Evolutionary conservation across 2,329 filamentous ascomycete genomes (phyloP).

Genomic region (Alternaria triticina): DNA sequence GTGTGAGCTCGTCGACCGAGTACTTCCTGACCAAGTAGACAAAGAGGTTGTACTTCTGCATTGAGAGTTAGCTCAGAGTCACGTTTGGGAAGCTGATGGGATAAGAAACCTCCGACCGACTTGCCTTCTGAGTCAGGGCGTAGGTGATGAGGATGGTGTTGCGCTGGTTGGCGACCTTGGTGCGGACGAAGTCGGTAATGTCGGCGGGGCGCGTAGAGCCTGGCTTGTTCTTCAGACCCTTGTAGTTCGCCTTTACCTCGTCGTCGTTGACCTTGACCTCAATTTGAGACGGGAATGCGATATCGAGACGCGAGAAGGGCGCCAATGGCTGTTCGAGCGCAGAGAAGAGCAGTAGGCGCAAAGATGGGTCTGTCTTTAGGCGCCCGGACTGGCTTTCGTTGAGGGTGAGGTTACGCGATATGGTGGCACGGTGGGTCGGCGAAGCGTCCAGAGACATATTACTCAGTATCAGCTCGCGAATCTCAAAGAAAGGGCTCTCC

Average conservation of each 20-base stretch:
- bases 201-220: slow-evolving; percentile 94
- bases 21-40: slow-evolving; percentile 78
- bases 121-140: slow-evolving; percentile 85
- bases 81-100: slow-evolving; percentile 2
- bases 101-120: slow-evolving; percentile 44
- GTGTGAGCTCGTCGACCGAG: slow-evolving; percentile 73
- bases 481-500: slow-evolving; percentile 82
- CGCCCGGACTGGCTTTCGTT: slow-evolving; percentile 61
- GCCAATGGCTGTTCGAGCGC: slow-evolving; percentile 61
- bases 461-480: slow-evolving; percentile 69
- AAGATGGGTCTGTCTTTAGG: slow-evolving; percentile 65
- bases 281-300: slow-evolving; percentile 89
- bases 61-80: slow-evolving; percentile 21
- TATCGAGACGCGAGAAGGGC: slow-evolving; percentile 60
- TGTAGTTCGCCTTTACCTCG: slow-evolving; percentile 90
- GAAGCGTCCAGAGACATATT: slow-evolving; percentile 72
- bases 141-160: slow-evolving; percentile 89
- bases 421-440: slow-evolving; percentile 64
- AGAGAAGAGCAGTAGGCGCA: slow-evolving; percentile 84
- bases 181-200: slow-evolving; percentile 77
- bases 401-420: slow-evolving; percentile 65
- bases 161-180: slow-evolving; percentile 69
- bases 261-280: slow-evolving; percentile 89
- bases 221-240: slow-evolving; percentile 93
- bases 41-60: slow-evolving; percentile 60